A percentile compares a stretch with the other conserved stretches of the same genome.
phyloP scores from a whole-genome alignment of 805 yeast species.

The Wickerhamomyces chambardii region DNA sequence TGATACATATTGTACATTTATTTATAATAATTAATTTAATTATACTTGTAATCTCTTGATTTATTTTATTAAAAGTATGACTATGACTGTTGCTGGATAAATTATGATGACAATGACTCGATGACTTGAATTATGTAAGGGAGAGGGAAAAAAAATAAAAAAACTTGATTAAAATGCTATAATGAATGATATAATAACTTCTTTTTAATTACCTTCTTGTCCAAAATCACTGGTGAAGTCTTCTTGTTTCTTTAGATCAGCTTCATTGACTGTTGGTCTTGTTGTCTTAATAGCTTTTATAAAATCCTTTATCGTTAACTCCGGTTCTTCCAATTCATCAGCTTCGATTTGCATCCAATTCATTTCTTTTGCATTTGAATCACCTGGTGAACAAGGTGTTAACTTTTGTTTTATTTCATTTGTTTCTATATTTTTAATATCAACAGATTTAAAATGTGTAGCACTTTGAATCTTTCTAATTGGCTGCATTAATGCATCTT shows the following conservation, averaged over 20 bases:
- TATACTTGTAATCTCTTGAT: too few relatives aligned
- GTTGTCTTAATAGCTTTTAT: slow-evolving; percentile 85
- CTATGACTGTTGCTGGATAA: too few relatives aligned
- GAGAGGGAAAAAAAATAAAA: too few relatives aligned
- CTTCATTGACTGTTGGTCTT: slow-evolving; percentile 89
- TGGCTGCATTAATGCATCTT: slow-evolving; percentile 98
- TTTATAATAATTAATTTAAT: too few relatives aligned
- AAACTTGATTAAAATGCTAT: too few relatives aligned
- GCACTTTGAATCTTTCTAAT: slow-evolving; percentile 92
- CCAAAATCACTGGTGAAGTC: slow-evolving; percentile 94
- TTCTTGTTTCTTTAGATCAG: slow-evolving; percentile 73
- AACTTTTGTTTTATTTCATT: slow-evolving; percentile 28
- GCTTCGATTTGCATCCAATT: slow-evolving; percentile 90
- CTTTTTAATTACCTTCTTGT: slow-evolving; percentile 76
- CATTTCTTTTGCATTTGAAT: slow-evolving; percentile 74
- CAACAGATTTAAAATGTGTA: slow-evolving; percentile 76
- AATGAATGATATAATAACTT: too few relatives aligned
- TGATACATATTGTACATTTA: too few relatives aligned
- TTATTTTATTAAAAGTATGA: too few relatives aligned
- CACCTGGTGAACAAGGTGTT: slow-evolving; percentile 99
- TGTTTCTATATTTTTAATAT: slow-evolving; percentile 25
- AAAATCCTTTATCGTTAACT: slow-evolving; percentile 83
- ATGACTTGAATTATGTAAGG: too few relatives aligned
- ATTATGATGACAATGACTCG: too few relatives aligned
- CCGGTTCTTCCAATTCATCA: slow-evolving; percentile 87